Evolutionary conservation across 1,139 yeast species (phyloP).

Genomic region (Pichia sp.): DNA sequence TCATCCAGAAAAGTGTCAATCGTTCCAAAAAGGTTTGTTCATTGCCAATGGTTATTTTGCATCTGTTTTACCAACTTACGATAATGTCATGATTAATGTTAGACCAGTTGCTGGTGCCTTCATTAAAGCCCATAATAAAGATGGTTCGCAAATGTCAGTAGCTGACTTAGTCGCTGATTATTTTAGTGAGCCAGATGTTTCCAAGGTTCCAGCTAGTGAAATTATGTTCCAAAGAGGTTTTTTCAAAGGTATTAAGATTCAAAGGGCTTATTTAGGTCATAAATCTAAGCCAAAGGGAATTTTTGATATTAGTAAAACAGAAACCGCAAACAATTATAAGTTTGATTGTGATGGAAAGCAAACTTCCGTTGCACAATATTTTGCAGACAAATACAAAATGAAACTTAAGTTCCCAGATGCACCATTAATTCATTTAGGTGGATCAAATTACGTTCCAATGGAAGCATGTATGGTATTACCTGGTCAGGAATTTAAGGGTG

Average conservation of each 20-base stretch:
- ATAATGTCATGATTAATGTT: slow-evolving; percentile 20
- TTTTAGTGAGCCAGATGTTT: slow-evolving; percentile 17
- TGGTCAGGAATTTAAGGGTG: slow-evolving; percentile 25
- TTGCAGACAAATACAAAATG: slow-evolving; percentile 15
- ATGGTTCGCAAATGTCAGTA: slow-evolving; percentile 22
- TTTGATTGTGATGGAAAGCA: slow-evolving; percentile 20
- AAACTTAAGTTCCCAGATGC: slow-evolving; percentile 20
- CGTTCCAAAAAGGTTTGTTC: slow-evolving; percentile 21
- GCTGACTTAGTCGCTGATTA: slow-evolving; percentile 22
- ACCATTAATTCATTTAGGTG: slow-evolving; percentile 23
- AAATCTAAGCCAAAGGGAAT: slow-evolving; percentile 22
- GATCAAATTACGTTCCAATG: slow-evolving; percentile 23
- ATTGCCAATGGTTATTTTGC: slow-evolving; percentile 22
- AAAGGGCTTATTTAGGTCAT: slow-evolving; percentile 20
- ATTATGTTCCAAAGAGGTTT: slow-evolving; percentile 16
- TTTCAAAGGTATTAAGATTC: slow-evolving; percentile 21
- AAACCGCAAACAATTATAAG: slow-evolving; percentile 18
- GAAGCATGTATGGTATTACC: slow-evolving; percentile 22
- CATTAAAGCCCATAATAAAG: slow-evolving; percentile 20
- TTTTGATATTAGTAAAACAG: slow-evolving; percentile 17
- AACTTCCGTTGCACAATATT: slow-evolving; percentile 20
- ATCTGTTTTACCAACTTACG: slow-evolving; percentile 22
- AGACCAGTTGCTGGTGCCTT: slow-evolving; percentile 23
- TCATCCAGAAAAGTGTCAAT: slow-evolving; percentile 20
- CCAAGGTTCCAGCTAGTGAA: slow-evolving; percentile 12